Evolutionary conservation across 106 monocot genomes (phyloP).

Genomic region (Amphibolis antarctica): DNA sequence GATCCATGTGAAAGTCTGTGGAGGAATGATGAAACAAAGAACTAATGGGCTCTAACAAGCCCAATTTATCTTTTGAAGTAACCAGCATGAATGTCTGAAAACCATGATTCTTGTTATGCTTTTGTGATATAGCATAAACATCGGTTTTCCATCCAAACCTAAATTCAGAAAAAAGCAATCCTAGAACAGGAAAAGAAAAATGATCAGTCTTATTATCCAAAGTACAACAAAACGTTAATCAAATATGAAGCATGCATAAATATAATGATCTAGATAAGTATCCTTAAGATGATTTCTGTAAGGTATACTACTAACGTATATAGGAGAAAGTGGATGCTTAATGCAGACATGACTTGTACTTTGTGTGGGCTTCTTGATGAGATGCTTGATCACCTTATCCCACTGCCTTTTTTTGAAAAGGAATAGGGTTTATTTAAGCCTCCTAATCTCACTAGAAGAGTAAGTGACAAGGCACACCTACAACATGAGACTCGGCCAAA

Average conservation of each 20-base stretch:
- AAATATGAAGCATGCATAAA: neutral
- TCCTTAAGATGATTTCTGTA: neutral
- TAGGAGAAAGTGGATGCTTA: too few relatives aligned
- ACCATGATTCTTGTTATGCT: constrained; percentile 28
- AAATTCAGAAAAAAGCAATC: constrained; percentile 71
- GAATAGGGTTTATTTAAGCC: too few relatives aligned
- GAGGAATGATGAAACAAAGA: constrained; percentile 36
- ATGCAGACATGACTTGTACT: too few relatives aligned
- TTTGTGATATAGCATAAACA: constrained; percentile 46
- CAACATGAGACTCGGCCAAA: constrained; percentile 84
- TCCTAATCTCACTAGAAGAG: neutral
- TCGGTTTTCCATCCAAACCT: constrained; percentile 75
- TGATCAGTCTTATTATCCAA: neutral
- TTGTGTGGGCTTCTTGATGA: too few relatives aligned
- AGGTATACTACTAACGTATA: too few relatives aligned
- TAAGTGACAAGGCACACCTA: constrained; percentile 33
- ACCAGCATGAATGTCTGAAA: constrained; percentile 79
- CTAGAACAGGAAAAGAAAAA: constrained; percentile 26
- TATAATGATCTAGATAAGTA: too few relatives aligned
- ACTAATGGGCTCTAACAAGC: constrained; percentile 25
- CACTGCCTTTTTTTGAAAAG: too few relatives aligned
- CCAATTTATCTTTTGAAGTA: constrained; percentile 39
- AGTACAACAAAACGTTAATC: neutral
- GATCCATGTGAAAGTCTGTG: constrained; percentile 26
- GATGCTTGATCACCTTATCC: too few relatives aligned